Evolutionary conservation across 495 filamentous ascomycete species (phyloP), one percentile per base, ranked within the genome.

Genomic region (Niebla homalea): DNA sequence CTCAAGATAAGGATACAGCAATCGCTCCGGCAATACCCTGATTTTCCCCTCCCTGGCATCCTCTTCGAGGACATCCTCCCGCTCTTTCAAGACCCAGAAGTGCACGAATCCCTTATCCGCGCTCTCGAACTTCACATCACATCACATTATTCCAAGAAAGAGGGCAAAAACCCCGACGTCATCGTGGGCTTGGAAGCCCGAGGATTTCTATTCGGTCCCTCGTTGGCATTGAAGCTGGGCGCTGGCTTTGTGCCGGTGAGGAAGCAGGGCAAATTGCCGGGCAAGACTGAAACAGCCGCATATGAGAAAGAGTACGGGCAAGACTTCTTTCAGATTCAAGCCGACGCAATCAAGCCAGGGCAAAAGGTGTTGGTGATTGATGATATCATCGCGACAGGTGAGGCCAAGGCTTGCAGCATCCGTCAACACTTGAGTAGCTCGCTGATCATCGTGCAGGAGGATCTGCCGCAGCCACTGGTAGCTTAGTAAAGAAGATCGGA

Each of bases 31-130:
- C 83, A 85, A 67, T 94, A 84, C 70, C 84, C 84, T 51, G 88
- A 99, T 74, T 97, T 99, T 70, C 93, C 93, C 32, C 81, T 83
- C 44, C 83, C 85, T 5, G 93, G 93, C 64, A 89, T 99, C 63
- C 76, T 94, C 49, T 99, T 99, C 69, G 87, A 96, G 75, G 93
- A 99, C 68, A 96, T 99, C 70, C 80, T 99, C 52, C 93, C 92
- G 29, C 82, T 99, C 57, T 99, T 99, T 73, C 81, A 84, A 64
- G 73, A 86, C 57, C 78, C 79, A n/a, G 60, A 64, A 22, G 69
- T 88, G 45, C 92, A 96, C 68, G 71, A 73, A 49, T 72, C 78
- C 22, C 81, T 99, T 22, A 69, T 97, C 59, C 81, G 82, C 57
- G 90, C 87, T 19, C 80, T 97, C 51, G 86, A 94, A 65, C 75